Conservation (phyloP, 2,329 filamentous ascomycete species). For the Colletotrichum truncatum region DNA sequence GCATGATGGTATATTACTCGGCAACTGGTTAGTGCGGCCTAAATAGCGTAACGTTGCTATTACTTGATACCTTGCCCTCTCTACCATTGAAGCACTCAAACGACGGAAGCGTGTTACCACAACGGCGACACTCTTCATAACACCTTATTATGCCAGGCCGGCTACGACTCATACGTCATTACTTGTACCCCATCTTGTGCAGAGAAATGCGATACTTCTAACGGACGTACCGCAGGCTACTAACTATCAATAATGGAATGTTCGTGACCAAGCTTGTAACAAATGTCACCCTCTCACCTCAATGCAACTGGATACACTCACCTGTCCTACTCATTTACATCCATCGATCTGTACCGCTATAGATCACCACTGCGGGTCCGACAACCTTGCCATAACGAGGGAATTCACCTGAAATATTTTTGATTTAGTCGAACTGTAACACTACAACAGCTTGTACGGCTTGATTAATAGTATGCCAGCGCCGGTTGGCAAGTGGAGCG, state of each 20-base stretch:
- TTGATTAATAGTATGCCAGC: too few relatives aligned
- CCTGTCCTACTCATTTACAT: neutral
- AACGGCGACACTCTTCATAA: neutral
- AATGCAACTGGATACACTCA: neutral
- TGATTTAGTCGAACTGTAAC: too few relatives aligned
- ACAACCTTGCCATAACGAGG: conserved; percentile 22
- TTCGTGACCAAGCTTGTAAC: neutral
- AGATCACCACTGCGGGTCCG: neutral
- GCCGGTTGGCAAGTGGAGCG: too few relatives aligned
- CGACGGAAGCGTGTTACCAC: neutral
- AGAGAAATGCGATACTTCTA: neutral
- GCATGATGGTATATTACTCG: neutral
- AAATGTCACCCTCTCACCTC: neutral
- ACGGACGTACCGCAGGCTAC: neutral
- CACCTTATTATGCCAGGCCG: neutral
- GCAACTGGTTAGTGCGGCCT: neutral
- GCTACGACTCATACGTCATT: neutral
- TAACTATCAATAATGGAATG: conserved; percentile 4
- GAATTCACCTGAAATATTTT: too few relatives aligned
- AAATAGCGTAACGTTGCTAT: too few relatives aligned
- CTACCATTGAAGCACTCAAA: neutral
- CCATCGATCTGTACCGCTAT: neutral
- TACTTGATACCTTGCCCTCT: too few relatives aligned
- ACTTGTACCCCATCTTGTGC: neutral
- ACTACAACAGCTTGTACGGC: too few relatives aligned